Base-by-base conservation (phyloP, 805 yeast species). In the Yarrowia osloensis region DNA sequence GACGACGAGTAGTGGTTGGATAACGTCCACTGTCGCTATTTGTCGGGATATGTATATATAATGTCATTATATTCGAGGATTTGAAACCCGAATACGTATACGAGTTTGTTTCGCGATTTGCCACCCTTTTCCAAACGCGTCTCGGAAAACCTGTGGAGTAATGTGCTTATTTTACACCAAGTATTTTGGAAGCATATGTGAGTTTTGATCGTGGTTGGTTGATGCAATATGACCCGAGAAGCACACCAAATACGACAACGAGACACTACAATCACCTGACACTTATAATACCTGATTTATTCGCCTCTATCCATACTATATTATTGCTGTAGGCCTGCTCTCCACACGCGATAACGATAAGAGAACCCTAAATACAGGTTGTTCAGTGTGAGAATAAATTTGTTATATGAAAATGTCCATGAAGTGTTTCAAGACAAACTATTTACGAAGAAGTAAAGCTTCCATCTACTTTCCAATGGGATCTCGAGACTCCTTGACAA, bases 1-100 rank as follows among this genome's bases (percentile, higher is more conserved):
- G 76, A 72, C 15, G 69, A 72, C 19, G 69, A 69, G 8, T 33
- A 54, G 40, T 40, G 39, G 44, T 17, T 15, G 31, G 9, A 29
- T 17, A 1, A n/a, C 22, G 15, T 3, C 4, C 12, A 8, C 11
- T 8, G n/a, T 19, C 21, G 8, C 35, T 19, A 4, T n/a, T 39
- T 17, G 22, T 21, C 15, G 22, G 46, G 11, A 21, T 31, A 26
- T 29, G 40, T 37, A 21, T 54, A 22, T 35, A 37, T 17, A 54
- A 35, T 21, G n/a, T 5, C 17, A 49, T 9, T 19, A 19, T 29
- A 47, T 26, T 26, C 17, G 26, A 44, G 13, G 4, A 42, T 7
- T 9, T 40, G 24, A 9, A 40, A 5, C n/a, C 11, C n/a, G 11
- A 9, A 7, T 37, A 7, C 6, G 15, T 31, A 31, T 8, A 12